Conservation (phyloP, 225 moss, liverwort and hornwort species). For the Pseudoscleropodium purum region DNA sequence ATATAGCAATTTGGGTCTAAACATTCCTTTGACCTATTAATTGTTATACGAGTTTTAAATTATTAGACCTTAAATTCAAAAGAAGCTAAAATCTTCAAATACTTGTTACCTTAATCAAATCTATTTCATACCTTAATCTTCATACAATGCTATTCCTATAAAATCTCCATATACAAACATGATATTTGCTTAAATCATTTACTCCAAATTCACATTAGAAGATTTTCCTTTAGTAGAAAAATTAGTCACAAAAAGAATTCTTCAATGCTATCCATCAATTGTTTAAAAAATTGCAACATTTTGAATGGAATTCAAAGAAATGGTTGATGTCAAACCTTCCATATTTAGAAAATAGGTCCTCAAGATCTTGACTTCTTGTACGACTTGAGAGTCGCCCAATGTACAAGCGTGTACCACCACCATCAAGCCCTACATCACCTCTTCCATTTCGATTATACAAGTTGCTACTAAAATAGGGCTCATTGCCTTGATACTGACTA, state of each 20-base stretch:
- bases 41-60: not conserved
- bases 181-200: not conserved
- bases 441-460: not conserved
- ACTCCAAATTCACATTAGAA: fast-evolving
- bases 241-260: not conserved
- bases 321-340: slow-evolving; percentile 43
- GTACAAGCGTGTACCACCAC: slow-evolving; percentile 65
- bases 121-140: not conserved
- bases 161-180: not conserved
- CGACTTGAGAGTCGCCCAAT: slow-evolving; percentile 75
- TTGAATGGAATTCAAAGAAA: not conserved
- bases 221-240: too few relatives aligned
- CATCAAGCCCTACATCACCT: slow-evolving; percentile 6
- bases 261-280: not conserved
- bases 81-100: not conserved
- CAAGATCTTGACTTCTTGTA: slow-evolving; percentile 84
- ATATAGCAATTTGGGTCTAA: not conserved
- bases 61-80: not conserved
- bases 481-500: slow-evolving; percentile 13
- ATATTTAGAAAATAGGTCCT: slow-evolving; percentile 75
- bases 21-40: too few relatives aligned
- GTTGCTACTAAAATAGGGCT: slow-evolving; percentile 3
- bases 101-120: not conserved
- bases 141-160: fast-evolving
- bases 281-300: not conserved